Evolutionary conservation across 2,329 filamentous ascomycete genomes (phyloP).

Genomic region (Fusarium chuoi): DNA sequence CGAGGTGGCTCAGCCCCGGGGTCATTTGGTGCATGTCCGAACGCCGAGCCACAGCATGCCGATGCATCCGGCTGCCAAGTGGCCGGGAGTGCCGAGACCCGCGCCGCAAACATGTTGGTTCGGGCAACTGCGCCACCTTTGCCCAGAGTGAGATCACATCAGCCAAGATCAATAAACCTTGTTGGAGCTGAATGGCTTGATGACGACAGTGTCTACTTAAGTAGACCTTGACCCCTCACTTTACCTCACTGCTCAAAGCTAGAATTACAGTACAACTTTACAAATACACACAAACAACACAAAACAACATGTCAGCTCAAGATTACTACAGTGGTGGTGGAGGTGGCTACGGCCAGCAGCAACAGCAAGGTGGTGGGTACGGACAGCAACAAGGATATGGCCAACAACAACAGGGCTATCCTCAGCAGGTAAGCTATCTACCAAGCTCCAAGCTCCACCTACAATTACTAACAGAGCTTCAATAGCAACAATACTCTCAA

Average conservation of each 20-base stretch:
- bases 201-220: slow-evolving; percentile 29
- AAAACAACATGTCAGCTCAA: slow-evolving; percentile 37
- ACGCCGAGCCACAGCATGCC: slow-evolving; percentile 28
- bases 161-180: slow-evolving; percentile 22
- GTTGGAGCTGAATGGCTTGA: slow-evolving; percentile 13
- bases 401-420: slow-evolving; percentile 36
- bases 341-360: slow-evolving; percentile 16
- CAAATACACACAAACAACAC: background rate
- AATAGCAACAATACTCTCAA: slow-evolving; percentile 34
- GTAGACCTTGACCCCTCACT: slow-evolving; percentile 16
- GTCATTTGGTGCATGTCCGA: background rate
- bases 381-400: slow-evolving; percentile 20
- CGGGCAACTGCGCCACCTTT: slow-evolving; percentile 26
- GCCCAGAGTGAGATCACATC: slow-evolving; percentile 31
- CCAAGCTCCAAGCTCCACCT: too few relatives aligned
- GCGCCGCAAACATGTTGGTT: background rate
- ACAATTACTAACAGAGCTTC: background rate
- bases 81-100: slow-evolving; percentile 22
- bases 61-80: slow-evolving; percentile 38
- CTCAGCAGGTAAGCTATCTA: slow-evolving; percentile 22
- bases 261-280: background rate
- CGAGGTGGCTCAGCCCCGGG: background rate
- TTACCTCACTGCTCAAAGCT: background rate
- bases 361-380: slow-evolving; percentile 8
- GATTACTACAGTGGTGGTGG: slow-evolving; percentile 37